These are phyloP conservation scores for Puccinia horiana DNA, from an alignment of 1,284 basidiomycete species.

Conservation along the genomic window DNA sequence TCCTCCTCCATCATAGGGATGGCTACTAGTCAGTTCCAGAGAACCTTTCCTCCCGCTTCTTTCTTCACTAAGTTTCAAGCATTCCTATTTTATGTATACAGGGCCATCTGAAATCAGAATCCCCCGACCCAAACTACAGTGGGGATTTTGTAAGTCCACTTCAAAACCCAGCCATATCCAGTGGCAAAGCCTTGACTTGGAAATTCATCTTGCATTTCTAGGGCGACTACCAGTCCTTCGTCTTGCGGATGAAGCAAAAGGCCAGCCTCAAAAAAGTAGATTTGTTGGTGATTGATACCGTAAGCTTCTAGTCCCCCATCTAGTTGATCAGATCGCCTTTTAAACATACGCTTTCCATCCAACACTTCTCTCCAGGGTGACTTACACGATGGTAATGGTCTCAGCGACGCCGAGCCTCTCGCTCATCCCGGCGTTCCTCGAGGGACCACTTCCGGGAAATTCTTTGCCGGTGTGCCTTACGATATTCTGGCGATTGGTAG, in stretches of 20 bases:
- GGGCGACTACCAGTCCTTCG: constrained; percentile 58
- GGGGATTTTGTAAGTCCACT: constrained; percentile 41
- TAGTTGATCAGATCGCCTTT: not conserved
- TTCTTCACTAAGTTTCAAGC: not conserved
- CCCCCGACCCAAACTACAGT: constrained; percentile 57
- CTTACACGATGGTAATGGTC: constrained; percentile 57
- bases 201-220: constrained; percentile 22
- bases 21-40: constrained; percentile 12
- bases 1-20: not conserved
- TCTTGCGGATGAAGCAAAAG: constrained; percentile 55
- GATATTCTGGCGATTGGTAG: constrained; percentile 84
- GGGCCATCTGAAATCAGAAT: constrained; percentile 56
- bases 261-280: constrained; percentile 55
- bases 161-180: not conserved
- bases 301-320: constrained; percentile 29
- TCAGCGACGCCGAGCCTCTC: constrained; percentile 54
- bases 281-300: constrained; percentile 57
- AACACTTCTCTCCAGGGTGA: constrained; percentile 50
- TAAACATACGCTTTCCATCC: not conserved
- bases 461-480: constrained; percentile 74
- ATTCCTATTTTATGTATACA: constrained; percentile 26
- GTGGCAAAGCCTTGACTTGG: not conserved
- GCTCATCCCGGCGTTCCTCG: constrained; percentile 30
- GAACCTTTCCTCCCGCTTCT: not conserved
- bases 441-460: constrained; percentile 62